These are phyloP conservation scores for Globisporangium canariense DNA, from an alignment of 352 stramenopile species.

Conservation along the genomic window DNA sequence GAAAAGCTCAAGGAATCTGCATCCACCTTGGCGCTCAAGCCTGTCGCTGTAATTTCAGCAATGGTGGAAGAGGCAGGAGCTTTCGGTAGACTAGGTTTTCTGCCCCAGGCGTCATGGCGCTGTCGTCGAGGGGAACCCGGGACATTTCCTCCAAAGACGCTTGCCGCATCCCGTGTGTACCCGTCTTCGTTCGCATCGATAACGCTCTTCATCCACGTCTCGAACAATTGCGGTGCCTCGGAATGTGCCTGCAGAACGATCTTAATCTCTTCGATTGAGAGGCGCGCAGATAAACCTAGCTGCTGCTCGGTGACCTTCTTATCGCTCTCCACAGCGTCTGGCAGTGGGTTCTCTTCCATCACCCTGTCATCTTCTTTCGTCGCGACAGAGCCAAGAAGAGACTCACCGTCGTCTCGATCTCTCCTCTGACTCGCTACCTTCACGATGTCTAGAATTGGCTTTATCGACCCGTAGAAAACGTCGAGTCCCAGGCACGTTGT, in stretches of 20 bases:
- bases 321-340: neutral
- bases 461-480: conserved; percentile 19
- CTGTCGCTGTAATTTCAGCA: conserved; percentile 29
- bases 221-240: conserved; percentile 40
- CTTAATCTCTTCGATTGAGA: conserved; percentile 48
- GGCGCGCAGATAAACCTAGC: conserved; percentile 18
- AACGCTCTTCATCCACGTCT: conserved; percentile 47
- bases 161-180: conserved; percentile 12
- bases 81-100: conserved; percentile 14
- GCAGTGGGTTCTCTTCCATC: neutral
- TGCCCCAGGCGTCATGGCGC: conserved; percentile 15
- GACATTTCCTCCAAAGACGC: conserved; percentile 9
- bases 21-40: conserved; percentile 21
- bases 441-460: conserved; percentile 19
- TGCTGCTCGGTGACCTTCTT: neutral
- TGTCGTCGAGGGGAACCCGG: conserved; percentile 21
- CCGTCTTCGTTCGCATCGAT: conserved; percentile 18
- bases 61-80: conserved; percentile 21
- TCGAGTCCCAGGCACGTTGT: conserved; percentile 16
- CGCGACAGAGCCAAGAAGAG: conserved; percentile 10
- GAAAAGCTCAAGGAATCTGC: conserved; percentile 17
- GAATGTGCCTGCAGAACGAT: conserved; percentile 43
- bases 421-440: conserved; percentile 5
- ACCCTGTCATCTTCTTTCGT: conserved; percentile 12
- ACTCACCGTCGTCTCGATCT: conserved; percentile 14